Evolutionary conservation across 148 eudicot species (phyloP).

Genomic region (Rhododendron griersonianum): DNA sequence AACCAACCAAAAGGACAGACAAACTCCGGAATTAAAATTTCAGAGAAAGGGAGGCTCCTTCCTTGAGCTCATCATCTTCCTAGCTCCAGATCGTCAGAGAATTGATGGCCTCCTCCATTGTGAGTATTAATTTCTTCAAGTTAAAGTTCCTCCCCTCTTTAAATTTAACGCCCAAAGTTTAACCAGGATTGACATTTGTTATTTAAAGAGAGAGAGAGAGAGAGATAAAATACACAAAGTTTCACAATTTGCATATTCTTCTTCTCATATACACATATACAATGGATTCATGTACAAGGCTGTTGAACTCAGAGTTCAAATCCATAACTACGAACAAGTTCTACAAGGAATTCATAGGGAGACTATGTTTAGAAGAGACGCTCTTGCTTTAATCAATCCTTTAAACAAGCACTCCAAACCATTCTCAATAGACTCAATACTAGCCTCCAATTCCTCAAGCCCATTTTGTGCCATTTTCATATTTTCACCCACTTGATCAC

Average conservation of each 20-base stretch:
- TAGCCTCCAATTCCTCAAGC: slow-evolving; percentile 25
- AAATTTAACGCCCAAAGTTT: too few species aligned
- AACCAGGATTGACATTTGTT: too few species aligned
- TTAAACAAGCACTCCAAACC: slow-evolving; percentile 37
- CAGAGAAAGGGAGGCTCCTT: too few species aligned
- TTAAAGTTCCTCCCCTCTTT: too few species aligned
- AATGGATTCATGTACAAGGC: not conserved
- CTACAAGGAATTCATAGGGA: not conserved
- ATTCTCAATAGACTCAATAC: slow-evolving; percentile 31
- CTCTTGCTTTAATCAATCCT: slow-evolving; percentile 35
- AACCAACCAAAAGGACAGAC: too few species aligned
- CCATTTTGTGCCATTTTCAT: slow-evolving; percentile 16
- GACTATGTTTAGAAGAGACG: slow-evolving; percentile 3
- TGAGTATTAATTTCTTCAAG: too few species aligned
- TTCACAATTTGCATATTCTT: not conserved
- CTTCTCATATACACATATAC: not conserved
- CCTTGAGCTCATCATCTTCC: too few species aligned
- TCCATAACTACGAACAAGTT: not conserved
- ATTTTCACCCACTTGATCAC: slow-evolving; percentile 10
- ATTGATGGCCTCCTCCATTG: too few species aligned
- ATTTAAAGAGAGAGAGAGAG: too few species aligned
- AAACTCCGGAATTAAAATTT: too few species aligned
- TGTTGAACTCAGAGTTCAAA: not conserved
- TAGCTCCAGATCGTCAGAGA: too few species aligned
- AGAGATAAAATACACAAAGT: not conserved